phyloP scores from a whole-genome alignment of 768 basidiomycete genomes.

The Suillus variegatus region DNA sequence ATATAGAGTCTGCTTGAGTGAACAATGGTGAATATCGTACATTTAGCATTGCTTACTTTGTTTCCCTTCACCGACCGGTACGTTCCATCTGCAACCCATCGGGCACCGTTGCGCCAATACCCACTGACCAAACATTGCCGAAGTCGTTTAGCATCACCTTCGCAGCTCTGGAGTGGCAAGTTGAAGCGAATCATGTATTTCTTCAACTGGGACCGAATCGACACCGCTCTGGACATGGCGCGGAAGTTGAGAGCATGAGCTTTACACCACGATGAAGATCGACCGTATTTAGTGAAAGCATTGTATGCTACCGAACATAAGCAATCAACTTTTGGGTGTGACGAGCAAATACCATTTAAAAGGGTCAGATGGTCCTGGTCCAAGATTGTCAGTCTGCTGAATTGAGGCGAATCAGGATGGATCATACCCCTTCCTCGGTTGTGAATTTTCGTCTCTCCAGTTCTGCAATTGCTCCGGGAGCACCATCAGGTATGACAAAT shows the following conservation, averaged over 20 bases:
- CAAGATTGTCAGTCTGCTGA: conserved; percentile 8
- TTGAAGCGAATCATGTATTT: conserved; percentile 94
- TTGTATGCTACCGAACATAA: conserved; percentile 70
- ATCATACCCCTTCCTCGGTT: conserved; percentile 90
- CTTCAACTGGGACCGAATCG: conserved; percentile 91
- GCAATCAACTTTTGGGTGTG: neutral
- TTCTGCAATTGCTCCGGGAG: conserved; percentile 83
- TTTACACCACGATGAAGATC: conserved; percentile 92
- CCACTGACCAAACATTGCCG: conserved; percentile 90
- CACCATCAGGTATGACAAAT: conserved; percentile 87
- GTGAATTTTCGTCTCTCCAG: conserved; percentile 95
- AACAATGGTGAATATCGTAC: neutral
- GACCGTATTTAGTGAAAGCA: conserved; percentile 81
- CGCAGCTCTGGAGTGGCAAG: conserved; percentile 80
- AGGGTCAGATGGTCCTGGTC: conserved; percentile 90
- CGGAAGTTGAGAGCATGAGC: conserved; percentile 90
- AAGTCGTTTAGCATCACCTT: conserved; percentile 82
- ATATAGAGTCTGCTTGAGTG: conserved; percentile 62
- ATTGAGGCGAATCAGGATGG: neutral
- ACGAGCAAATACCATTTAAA: conserved; percentile 66
- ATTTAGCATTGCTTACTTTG: conserved; percentile 49
- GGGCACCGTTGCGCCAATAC: conserved; percentile 92
- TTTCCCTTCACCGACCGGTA: conserved; percentile 88
- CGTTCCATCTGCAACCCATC: conserved; percentile 91
- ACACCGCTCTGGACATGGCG: conserved; percentile 90